A percentile compares a stretch with the other conserved stretches of the same genome.
Evolutionary conservation across 768 basidiomycete species (phyloP).

Genomic region (Boletus pseudo-olivaceus): DNA sequence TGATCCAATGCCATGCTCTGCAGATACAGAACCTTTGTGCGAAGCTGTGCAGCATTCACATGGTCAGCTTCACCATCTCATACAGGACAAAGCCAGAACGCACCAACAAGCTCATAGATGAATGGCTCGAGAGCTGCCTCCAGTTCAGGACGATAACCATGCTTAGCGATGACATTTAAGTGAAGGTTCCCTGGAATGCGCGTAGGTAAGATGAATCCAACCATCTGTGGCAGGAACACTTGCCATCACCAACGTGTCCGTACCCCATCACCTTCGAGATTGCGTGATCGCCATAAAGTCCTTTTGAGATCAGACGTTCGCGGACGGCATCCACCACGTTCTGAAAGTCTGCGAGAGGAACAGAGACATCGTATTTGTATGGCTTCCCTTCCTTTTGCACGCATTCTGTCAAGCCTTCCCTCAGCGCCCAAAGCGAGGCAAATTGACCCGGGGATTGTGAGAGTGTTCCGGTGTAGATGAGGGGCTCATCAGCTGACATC

Average conservation of each 20-base stretch:
- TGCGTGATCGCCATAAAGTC: constrained; percentile 64
- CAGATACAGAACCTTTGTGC: constrained; percentile 88
- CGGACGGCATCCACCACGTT: constrained; percentile 78
- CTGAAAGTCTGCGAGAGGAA: constrained; percentile 85
- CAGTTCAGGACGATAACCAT: constrained; percentile 75
- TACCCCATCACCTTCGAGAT: constrained; percentile 89
- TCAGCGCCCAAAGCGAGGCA: constrained; percentile 83
- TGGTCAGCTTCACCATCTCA: neutral
- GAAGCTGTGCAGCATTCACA: constrained; percentile 44
- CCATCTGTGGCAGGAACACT: constrained; percentile 24
- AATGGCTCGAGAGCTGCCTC: constrained; percentile 90
- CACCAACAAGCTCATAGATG: constrained; percentile 86
- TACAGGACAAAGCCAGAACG: constrained; percentile 19
- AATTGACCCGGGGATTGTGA: constrained; percentile 91
- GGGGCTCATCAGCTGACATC: constrained; percentile 63
- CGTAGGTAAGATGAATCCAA: neutral
- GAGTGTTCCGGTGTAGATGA: constrained; percentile 87
- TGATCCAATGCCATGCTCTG: constrained; percentile 95
- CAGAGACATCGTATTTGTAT: constrained; percentile 96
- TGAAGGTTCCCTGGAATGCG: constrained; percentile 77
- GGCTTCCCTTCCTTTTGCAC: constrained; percentile 90
- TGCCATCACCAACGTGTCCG: constrained; percentile 96
- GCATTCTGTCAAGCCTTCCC: constrained; percentile 91
- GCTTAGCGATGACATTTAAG: constrained; percentile 80
- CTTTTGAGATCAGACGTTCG: constrained; percentile 64